phyloP scores from a whole-genome alignment of 805 yeast genomes.

The Hanseniaspora lachancei region DNA sequence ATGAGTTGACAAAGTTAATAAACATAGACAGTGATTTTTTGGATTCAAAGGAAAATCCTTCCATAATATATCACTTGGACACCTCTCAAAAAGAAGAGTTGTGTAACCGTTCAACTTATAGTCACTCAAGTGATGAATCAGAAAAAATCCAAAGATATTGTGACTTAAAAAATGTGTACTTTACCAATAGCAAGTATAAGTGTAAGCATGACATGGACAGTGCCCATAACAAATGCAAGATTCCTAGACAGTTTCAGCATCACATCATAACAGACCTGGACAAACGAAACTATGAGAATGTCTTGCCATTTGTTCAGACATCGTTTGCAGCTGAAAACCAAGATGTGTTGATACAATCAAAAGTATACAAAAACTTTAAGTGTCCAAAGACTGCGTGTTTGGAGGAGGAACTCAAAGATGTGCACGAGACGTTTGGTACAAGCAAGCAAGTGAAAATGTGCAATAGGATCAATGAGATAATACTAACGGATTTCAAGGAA shows the following conservation, averaged over 20 bases:
- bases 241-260: slow-evolving; percentile 19
- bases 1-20: background rate
- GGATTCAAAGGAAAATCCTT: background rate
- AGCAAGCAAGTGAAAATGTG: background rate
- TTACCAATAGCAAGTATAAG: slow-evolving; percentile 4
- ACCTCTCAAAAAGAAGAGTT: background rate
- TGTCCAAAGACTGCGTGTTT: slow-evolving; percentile 16
- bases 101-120: background rate
- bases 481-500: background rate
- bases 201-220: slow-evolving; percentile 8
- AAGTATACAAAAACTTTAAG: slow-evolving; percentile 15
- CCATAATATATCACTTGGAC: background rate
- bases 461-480: background rate
- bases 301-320: background rate
- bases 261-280: slow-evolving; percentile 17
- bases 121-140: background rate
- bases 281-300: slow-evolving; percentile 10
- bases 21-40: background rate
- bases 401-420: background rate
- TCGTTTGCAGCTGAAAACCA: background rate
- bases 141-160: background rate
- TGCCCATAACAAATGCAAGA: slow-evolving; percentile 1
- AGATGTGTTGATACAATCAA: slow-evolving; percentile 10
- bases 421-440: background rate
- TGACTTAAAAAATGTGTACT: background rate